Percentiles rank a stretch among this genome's conserved stretches.
Evolutionary conservation across 495 filamentous ascomycete genomes (phyloP).

Genomic region (Penicillium robsamsonii): DNA sequence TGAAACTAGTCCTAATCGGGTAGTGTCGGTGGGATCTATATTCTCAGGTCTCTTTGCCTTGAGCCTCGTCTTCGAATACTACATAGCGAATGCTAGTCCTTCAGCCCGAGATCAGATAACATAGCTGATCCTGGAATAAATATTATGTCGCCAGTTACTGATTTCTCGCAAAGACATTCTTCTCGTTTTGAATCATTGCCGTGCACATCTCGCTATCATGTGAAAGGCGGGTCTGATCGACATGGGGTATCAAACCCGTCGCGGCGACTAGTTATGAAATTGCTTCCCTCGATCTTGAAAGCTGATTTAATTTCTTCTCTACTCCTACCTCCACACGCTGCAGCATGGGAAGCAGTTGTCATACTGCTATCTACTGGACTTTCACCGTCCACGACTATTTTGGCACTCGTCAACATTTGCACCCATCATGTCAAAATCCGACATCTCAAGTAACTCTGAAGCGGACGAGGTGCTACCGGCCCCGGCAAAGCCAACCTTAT

Average conservation of each 20-base stretch:
- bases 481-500: conserved; percentile 20
- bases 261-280: background rate
- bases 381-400: background rate
- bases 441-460: conserved; percentile 21
- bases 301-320: background rate
- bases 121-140: background rate
- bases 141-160: background rate
- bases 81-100: background rate
- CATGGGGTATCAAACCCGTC: background rate
- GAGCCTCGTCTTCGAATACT: background rate
- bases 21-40: too few species aligned
- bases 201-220: background rate
- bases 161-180: background rate
- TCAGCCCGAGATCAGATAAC: background rate
- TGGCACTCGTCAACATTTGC: background rate
- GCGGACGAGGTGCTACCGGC: conserved; percentile 3
- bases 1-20: too few species aligned
- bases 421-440: conserved; percentile 25
- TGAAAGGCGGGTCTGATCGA: conserved; percentile 7
- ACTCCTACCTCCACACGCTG: background rate
- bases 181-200: background rate
- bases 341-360: background rate
- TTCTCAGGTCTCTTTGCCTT: background rate
- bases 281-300: background rate
- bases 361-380: background rate